A percentile compares a stretch with the other conserved stretches of the same genome.
phyloP scores from a whole-genome alignment of 352 stramenopile genomes.

The Phytophthora crassamura region DNA sequence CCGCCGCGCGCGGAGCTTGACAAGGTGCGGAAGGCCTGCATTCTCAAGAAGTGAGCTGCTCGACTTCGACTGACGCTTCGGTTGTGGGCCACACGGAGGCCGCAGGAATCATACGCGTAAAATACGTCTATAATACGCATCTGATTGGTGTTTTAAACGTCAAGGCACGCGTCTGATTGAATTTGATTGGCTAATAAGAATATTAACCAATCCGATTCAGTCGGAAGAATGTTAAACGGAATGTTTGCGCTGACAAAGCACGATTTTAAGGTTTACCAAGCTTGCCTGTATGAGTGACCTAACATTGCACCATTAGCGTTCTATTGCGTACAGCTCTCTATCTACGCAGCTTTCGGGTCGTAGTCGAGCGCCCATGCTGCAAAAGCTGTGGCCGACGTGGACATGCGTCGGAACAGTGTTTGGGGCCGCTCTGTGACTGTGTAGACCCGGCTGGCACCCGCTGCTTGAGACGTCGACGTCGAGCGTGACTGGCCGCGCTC shows the following conservation, averaged over 20 bases:
- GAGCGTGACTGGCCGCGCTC: conserved; percentile 12
- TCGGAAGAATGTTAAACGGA: conserved; percentile 20
- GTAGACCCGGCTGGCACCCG: conserved; percentile 28
- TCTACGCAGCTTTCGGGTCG: conserved; percentile 27
- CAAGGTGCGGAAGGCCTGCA: conserved; percentile 36
- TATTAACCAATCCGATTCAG: too few relatives aligned
- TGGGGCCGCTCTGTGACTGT: conserved; percentile 32
- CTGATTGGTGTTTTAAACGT: not conserved
- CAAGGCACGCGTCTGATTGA: not conserved
- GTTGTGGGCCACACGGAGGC: conserved; percentile 24
- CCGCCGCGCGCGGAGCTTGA: conserved; percentile 10
- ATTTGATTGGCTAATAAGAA: not conserved
- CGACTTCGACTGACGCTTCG: conserved; percentile 2
- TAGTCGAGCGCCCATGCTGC: conserved; percentile 42
- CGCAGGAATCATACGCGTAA: conserved; percentile 1
- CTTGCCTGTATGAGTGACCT: conserved; percentile 1
- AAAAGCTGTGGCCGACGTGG: conserved; percentile 32
- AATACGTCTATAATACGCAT: not conserved
- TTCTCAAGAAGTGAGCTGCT: conserved; percentile 22
- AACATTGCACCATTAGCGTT: too few relatives aligned
- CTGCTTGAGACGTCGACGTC: conserved; percentile 20
- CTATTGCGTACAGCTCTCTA: conserved; percentile 12
- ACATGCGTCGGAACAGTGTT: conserved; percentile 37
- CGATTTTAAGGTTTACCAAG: too few relatives aligned
- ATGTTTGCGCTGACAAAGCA: too few relatives aligned